These are phyloP conservation scores for Pholiota adiposa DNA, from an alignment of 1,284 basidiomycete genomes.

Conservation along the genomic window DNA sequence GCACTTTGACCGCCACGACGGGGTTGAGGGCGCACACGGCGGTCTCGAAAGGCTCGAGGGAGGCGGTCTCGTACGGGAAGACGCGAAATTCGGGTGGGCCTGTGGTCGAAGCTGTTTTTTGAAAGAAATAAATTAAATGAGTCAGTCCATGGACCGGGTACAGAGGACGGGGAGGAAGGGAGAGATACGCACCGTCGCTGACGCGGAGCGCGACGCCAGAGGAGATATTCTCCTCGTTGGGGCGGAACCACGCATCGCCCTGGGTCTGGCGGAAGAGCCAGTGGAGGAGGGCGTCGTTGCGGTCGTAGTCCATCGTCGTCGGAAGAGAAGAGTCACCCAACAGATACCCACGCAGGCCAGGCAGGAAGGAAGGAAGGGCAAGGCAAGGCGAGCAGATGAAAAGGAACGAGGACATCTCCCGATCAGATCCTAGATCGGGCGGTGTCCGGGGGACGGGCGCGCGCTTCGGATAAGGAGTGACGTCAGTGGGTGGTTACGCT, in stretches of 20 bases:
- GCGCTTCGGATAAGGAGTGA: neutral
- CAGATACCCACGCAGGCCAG: slow-evolving; percentile 7
- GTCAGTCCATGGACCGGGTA: no score
- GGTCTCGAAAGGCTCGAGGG: slow-evolving; percentile 73
- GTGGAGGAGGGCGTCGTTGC: slow-evolving; percentile 55
- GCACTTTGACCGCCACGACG: slow-evolving; percentile 81
- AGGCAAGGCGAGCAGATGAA: no score
- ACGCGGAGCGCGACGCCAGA: slow-evolving; percentile 70
- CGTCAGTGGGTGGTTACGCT: neutral
- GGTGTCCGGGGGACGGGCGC: slow-evolving; percentile 7
- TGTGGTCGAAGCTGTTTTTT: slow-evolving; percentile 20
- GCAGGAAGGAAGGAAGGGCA: neutral
- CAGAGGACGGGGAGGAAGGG: no score
- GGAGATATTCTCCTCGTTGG: slow-evolving; percentile 67
- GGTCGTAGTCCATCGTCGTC: slow-evolving; percentile 56
- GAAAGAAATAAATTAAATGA: neutral
- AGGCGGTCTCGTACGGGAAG: slow-evolving; percentile 73
- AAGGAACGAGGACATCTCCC: neutral
- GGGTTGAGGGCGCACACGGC: slow-evolving; percentile 78
- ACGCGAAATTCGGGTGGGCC: slow-evolving; percentile 59
- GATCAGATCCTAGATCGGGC: slow-evolving; percentile 3
- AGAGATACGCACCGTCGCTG: slow-evolving; percentile 50
- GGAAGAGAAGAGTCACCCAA: no score
- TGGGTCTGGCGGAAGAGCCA: slow-evolving; percentile 63
- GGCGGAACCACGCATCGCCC: slow-evolving; percentile 77